Evolutionary conservation across 1,139 yeast species (phyloP), one percentile per base, ranked within the genome.

Genomic region (Candida sojae): DNA sequence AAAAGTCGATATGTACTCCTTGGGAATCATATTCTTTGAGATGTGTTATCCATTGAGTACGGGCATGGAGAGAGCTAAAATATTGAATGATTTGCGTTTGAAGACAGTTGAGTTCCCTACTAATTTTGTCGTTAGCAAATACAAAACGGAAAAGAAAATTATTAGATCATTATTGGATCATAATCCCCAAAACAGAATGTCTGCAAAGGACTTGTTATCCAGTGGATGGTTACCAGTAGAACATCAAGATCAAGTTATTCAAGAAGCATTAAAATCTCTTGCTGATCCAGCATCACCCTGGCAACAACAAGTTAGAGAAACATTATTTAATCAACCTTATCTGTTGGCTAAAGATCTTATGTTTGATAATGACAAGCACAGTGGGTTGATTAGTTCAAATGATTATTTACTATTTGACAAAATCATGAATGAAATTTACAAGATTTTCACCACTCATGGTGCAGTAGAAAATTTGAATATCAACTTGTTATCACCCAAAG

Each of bases 1-100:
- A 54, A 93, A 93, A 57, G 96, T 93, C 25, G 99, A 95, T 63
- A 86, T 95, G 89, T 95, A 91, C 63, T 91, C 99, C 0, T 68
- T 95, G 45, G 99, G 99, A 4, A 82, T 95, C 30, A 93, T 95
- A 2, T 90, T 93, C 62, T 93, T 93, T 65, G 99, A 95, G 64
- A 92, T 95, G 98, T 81, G 91, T 31, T 90, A 86, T 65, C 76
- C 86, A 0, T 76, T 93, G 60, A 73, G 77, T 12, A 95, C 99
- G 0, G 93, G 91, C 2, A 93, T 95, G 97, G 99, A 95, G 64
- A 76, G 99, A 47, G 92, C 88, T 3, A 75, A 76, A 43, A 88
- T 83, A 9, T 69, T 93, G 28, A 80, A 84, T 51, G 76, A 79
- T 32, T 67, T 93, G 45, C 73, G 99, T 48, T 64, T 76, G 2